Base-by-base conservation (phyloP, 306 rosid species). In the Rosa chinensis region DNA sequence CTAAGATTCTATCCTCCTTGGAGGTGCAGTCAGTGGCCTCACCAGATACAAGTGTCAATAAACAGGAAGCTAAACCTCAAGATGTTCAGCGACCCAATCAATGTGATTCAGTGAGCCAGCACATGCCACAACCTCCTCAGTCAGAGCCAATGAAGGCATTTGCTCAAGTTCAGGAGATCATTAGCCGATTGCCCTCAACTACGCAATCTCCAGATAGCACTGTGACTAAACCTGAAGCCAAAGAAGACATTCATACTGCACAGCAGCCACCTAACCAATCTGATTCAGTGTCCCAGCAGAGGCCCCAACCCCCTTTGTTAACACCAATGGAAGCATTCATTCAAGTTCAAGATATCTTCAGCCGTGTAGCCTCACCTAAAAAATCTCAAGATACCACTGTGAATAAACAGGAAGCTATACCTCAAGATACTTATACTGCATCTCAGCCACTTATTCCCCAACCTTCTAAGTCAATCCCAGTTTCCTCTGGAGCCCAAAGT, bases 1-100 rank as follows among this genome's bases (percentile, higher is more conserved):
- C 8, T 25, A 84, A 75, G 70, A n/a, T 66, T 17, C 52, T 77
- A 28, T 66, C 66, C 18, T 43, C 39, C 5, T 63, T 75, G 52
- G 72, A 79, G 82, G 50, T 72, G 39, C 81, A 78, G 14, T 77
- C 79, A 66, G 50, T 21, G 12, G 76, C 82, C 82, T 82, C 93
- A 14, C 79, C 58, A 47, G 83, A 79, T 56, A 70, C 78, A 67
- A 69, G 66, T 79, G 62, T 17, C 70, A 76, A 75, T 63, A 74
- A 73, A 70, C 80, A 75, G 82, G 84, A 77, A 81, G 87, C 78
- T 35, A 81, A 66, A 85, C 72, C 58, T 20, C 77, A 47, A 21
- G 82, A 71, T 8, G 28, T 56, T 32, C 42, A 25, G 18, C 53
- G 25, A 40, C 13, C 23, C 35, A 37, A 20, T 47, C 75, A 52